phyloP scores from a whole-genome alignment of 345 rosid genomes.

The rapeseed (Brassica napus) region Da-Ae NC_063434.1:25295001-25295500 shows the following conservation, averaged over 20 bases:
- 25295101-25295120: conserved; percentile 70
- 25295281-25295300: conserved; percentile 53
- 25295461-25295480: conserved; percentile 52
- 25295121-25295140: conserved; percentile 82
- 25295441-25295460: conserved; percentile 37
- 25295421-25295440: conserved; percentile 42
- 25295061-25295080: conserved; percentile 80
- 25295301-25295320: conserved; percentile 51
- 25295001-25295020: conserved; percentile 41
- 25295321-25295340: conserved; percentile 40
- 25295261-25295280: conserved; percentile 54
- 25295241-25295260: conserved; percentile 65
- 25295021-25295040: conserved; percentile 69
- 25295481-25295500: conserved; percentile 58
- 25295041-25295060: conserved; percentile 86
- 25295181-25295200: conserved; percentile 70
- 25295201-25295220: conserved; percentile 68
- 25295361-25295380: conserved; percentile 50
- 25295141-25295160: conserved; percentile 79
- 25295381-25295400: conserved; percentile 50
- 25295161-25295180: conserved; percentile 84
- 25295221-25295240: conserved; percentile 84
- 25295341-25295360: conserved; percentile 51
- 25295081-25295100: conserved; percentile 73
- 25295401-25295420: conserved; percentile 49